Base-by-base conservation (phyloP, 192 early-diverging fungal genomes). In the Rhizoclosmatium sp. region DNA sequence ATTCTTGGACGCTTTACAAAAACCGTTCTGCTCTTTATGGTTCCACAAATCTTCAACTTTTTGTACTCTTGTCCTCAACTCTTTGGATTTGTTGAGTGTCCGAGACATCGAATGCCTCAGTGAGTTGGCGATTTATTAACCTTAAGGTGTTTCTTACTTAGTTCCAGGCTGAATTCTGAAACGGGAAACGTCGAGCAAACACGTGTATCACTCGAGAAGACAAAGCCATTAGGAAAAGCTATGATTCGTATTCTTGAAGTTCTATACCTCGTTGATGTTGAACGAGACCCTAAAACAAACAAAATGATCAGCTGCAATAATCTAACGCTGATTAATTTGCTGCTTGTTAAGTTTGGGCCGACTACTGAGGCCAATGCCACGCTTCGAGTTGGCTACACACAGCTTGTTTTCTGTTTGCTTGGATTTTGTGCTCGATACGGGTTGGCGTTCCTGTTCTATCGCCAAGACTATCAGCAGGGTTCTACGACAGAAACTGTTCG, bases 31-130 rank as follows among this genome's bases (percentile, higher is more conserved):
- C 80, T 99, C 60, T 93, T 99, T 78, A 97, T 99, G 83, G 81
- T 97, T 4, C 98, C 98, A 0, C 98, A 99, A 82, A 91, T 97
- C 10, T 96, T 99, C 82, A 99, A 99, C 82, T 99, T 99, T 85
- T 41, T 98, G 56, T 95, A 96, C 78, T 98, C 97, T 2, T 89
- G 91, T 23, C 97, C 98, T 19, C 98, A 99, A 83, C 82, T 99
- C 23, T 99, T 99, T 84, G 86, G 92, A 42, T 80, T 99, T n/a
- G 91, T 99, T 3, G 93, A 94, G 10, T 99, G 97, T 83, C 98
- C 97, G 2, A 90, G 98, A 12, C 98, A 99, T 80, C 88, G 98
- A 1, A 91, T 99, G 88, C 98, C 98, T 2, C 82, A 86, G 80
- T 94, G 85, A 45, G 82, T 70, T 74, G 31, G 0, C 31, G 31